Percentiles rank a stretch among this genome's conserved stretches.
phyloP scores from a whole-genome alignment of 23 red algal species.

The Gracilaria gracilis region DNA sequence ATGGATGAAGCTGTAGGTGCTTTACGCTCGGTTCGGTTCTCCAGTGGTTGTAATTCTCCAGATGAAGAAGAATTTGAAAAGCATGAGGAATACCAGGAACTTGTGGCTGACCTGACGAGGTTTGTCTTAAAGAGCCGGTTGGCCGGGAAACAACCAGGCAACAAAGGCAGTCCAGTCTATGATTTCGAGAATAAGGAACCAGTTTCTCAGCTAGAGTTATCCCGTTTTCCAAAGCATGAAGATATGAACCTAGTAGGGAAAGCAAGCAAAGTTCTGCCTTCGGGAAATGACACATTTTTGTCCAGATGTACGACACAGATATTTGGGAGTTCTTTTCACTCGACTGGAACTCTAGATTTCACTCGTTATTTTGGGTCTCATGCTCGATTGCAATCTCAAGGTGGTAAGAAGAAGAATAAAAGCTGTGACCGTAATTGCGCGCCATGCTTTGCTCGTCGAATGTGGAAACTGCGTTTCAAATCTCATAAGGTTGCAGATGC shows the following conservation, averaged over 20 bases:
- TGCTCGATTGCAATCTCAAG: background rate
- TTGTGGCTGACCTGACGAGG: background rate
- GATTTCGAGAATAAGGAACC: constrained; percentile 15
- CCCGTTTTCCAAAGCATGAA: background rate
- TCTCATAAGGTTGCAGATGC: constrained; percentile 22
- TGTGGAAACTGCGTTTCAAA: constrained; percentile 63
- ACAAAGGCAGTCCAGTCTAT: background rate
- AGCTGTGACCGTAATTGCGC: constrained; percentile 16
- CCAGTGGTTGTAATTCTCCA: background rate
- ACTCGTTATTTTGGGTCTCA: constrained; percentile 52
- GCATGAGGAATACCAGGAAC: background rate
- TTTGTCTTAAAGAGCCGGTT: background rate
- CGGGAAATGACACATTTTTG: constrained; percentile 27
- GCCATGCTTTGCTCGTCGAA: constrained; percentile 59
- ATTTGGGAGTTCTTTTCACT: constrained; percentile 37
- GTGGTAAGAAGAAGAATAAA: constrained; percentile 46
- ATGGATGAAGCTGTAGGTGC: constrained; percentile 27
- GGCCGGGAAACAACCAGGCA: background rate
- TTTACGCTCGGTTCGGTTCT: background rate
- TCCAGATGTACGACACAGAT: constrained; percentile 25
- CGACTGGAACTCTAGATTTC: constrained; percentile 41
- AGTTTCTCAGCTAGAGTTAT: constrained; percentile 7
- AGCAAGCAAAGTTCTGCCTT: background rate
- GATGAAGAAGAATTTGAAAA: background rate
- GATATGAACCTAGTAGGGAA: background rate